A percentile compares a stretch with the other conserved stretches of the same genome.
phyloP scores from a whole-genome alignment of 2,329 filamentous ascomycete species.

The Ascochyta koolunga region DNA sequence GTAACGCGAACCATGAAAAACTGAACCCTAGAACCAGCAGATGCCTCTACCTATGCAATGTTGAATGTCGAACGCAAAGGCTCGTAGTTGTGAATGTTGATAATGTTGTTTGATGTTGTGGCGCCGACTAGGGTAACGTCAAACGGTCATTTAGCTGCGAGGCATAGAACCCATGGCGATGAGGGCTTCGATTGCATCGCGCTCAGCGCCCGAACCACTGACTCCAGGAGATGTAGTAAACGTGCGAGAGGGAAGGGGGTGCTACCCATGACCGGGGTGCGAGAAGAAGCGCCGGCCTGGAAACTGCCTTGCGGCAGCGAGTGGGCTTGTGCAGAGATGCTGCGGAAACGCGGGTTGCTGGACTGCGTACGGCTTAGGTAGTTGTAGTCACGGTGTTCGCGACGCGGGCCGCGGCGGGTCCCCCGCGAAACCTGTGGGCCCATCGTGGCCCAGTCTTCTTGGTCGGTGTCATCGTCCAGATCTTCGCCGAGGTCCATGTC shows the following conservation, averaged over 20 bases:
- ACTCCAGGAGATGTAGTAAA: slow-evolving; percentile 36
- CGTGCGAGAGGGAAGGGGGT: slow-evolving; percentile 15
- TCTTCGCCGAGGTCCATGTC: slow-evolving; percentile 74
- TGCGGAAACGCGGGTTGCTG: slow-evolving; percentile 36
- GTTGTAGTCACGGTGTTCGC: slow-evolving; percentile 48
- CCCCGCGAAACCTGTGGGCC: slow-evolving; percentile 65
- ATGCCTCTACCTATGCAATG: slow-evolving; percentile 15
- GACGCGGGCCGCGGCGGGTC: slow-evolving; percentile 45
- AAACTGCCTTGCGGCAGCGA: slow-evolving; percentile 33
- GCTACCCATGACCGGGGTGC: slow-evolving; percentile 35
- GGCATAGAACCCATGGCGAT: slow-evolving; percentile 74
- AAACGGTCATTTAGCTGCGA: slow-evolving; percentile 33
- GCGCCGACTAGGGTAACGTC: not conserved
- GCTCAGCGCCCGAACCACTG: slow-evolving; percentile 61
- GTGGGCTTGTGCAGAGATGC: slow-evolving; percentile 36
- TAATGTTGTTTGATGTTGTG: not conserved
- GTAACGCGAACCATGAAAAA: slow-evolving; percentile 27
- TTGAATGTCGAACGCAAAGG: slow-evolving; percentile 3
- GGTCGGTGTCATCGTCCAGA: slow-evolving; percentile 82
- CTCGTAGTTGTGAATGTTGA: not conserved
- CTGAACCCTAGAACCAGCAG: not conserved
- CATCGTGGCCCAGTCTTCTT: slow-evolving; percentile 93
- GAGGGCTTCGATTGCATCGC: slow-evolving; percentile 80
- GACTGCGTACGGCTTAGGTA: slow-evolving; percentile 46
- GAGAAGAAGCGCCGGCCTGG: slow-evolving; percentile 1